Conservation (phyloP, 148 eudicot species). For the Beta vulgaris region DNA sequence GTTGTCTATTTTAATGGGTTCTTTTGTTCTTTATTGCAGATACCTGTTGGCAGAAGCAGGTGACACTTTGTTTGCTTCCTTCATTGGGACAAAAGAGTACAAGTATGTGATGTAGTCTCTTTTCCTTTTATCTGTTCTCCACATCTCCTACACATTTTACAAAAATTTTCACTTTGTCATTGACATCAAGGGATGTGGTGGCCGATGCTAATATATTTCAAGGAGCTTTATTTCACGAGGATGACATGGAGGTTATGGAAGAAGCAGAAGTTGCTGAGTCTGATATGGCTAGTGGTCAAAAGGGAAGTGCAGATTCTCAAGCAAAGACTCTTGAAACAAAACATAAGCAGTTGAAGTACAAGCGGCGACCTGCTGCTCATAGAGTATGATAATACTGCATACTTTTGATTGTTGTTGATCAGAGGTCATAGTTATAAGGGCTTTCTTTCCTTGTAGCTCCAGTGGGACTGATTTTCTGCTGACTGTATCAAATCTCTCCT, state of each 20-base stretch:
- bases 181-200: constrained; percentile 76
- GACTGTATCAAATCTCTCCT: not conserved
- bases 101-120: constrained; percentile 53
- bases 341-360: constrained; percentile 49
- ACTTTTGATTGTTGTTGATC: constrained; percentile 4
- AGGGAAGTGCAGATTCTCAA: constrained; percentile 40
- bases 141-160: constrained; percentile 17
- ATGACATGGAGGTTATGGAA: constrained; percentile 49
- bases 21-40: constrained; percentile 37
- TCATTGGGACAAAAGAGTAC: constrained; percentile 89
- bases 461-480: not conserved
- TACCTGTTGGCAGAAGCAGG: constrained; percentile 94
- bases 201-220: constrained; percentile 95
- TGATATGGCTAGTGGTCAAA: constrained; percentile 36
- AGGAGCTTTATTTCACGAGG: constrained; percentile 93
- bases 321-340: constrained; percentile 50
- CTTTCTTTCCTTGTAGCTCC: not conserved
- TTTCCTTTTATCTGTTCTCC: constrained; percentile 4
- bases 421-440: not conserved
- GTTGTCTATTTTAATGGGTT: not conserved
- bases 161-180: constrained; percentile 11
- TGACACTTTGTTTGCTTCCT: constrained; percentile 95
- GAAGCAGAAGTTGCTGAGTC: constrained; percentile 44
- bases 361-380: constrained; percentile 91
- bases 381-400: constrained; percentile 47